Evolutionary conservation across 768 basidiomycete species (phyloP).

Genomic region (Pleurotus pulmonarius): DNA sequence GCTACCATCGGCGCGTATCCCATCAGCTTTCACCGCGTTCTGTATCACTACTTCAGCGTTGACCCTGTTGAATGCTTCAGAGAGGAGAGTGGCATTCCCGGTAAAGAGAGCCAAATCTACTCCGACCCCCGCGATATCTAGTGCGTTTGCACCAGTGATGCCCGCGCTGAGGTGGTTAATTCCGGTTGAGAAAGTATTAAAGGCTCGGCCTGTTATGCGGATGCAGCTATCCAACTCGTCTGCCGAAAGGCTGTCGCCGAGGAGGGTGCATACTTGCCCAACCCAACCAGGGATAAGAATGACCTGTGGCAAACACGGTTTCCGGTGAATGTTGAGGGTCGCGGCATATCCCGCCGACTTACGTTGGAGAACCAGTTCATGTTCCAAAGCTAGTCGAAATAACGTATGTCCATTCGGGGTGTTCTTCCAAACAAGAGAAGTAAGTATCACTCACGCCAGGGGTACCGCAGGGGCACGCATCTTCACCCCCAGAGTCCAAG

Average conservation of each 20-base stretch:
- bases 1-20: conserved; percentile 30
- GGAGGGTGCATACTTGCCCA: conserved; percentile 43
- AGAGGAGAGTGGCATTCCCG: conserved; percentile 24
- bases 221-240: conserved; percentile 31
- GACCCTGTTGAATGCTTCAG: conserved; percentile 29
- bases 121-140: conserved; percentile 44
- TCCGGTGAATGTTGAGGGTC: too few relatives aligned
- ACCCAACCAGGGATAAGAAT: conserved; percentile 49
- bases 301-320: conserved; percentile 24
- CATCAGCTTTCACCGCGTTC: conserved; percentile 35
- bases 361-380: conserved; percentile 53
- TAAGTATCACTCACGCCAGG: conserved; percentile 23
- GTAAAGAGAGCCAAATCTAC: conserved; percentile 31
- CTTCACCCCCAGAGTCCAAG: conserved; percentile 39
- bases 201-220: conserved; percentile 39
- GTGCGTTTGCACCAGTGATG: conserved; percentile 52
- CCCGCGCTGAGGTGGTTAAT: conserved; percentile 32
- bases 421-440: conserved; percentile 7
- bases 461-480: conserved; percentile 44
- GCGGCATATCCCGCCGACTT: neutral
- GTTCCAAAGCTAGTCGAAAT: conserved; percentile 31
- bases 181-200: conserved; percentile 28
- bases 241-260: conserved; percentile 31
- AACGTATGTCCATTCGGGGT: neutral
- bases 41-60: conserved; percentile 38